A percentile compares a stretch with the other conserved stretches of the same genome.
phyloP scores from a whole-genome alignment of 108 stramenopile species.

The Cyclotella baltica region DNA sequence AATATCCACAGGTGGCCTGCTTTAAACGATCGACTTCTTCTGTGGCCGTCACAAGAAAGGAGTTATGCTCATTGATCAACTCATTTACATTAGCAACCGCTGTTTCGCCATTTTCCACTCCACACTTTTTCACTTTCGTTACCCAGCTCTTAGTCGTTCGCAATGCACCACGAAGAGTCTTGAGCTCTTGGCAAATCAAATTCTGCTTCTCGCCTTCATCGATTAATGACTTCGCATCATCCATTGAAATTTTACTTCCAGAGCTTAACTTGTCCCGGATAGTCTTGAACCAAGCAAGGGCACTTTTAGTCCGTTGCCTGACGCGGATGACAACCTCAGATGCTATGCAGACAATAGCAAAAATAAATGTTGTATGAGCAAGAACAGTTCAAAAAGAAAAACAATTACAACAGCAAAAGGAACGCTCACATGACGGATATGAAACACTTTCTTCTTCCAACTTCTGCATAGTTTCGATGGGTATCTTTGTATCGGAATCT shows the following conservation, averaged over 20 bases:
- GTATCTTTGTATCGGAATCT: conserved; percentile 56
- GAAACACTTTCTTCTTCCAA: conserved; percentile 50
- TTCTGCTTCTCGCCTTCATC: conserved; percentile 71
- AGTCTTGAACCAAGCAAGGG: conserved; percentile 52
- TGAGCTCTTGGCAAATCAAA: conserved; percentile 60
- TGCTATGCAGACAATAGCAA: conserved; percentile 23
- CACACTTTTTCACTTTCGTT: conserved; percentile 65
- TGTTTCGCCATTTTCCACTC: conserved; percentile 41
- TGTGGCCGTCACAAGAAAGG: conserved; percentile 66
- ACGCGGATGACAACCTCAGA: conserved; percentile 70
- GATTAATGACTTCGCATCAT: conserved; percentile 62
- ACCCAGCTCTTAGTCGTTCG: conserved; percentile 63
- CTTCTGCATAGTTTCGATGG: conserved; percentile 64
- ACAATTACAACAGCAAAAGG: not conserved
- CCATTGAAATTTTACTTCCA: conserved; percentile 57
- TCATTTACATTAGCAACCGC: conserved; percentile 52
- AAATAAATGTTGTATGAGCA: not conserved
- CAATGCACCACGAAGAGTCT: conserved; percentile 59
- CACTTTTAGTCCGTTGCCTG: conserved; percentile 50
- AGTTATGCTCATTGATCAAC: conserved; percentile 72
- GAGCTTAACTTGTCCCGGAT: conserved; percentile 45
- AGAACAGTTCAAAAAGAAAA: not conserved
- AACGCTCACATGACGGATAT: conserved; percentile 72
- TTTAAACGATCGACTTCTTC: conserved; percentile 72
- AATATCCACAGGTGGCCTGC: conserved; percentile 80